Base-by-base conservation (phyloP, 2,329 filamentous ascomycete genomes). In the Trichoderma endophyticum region DNA sequence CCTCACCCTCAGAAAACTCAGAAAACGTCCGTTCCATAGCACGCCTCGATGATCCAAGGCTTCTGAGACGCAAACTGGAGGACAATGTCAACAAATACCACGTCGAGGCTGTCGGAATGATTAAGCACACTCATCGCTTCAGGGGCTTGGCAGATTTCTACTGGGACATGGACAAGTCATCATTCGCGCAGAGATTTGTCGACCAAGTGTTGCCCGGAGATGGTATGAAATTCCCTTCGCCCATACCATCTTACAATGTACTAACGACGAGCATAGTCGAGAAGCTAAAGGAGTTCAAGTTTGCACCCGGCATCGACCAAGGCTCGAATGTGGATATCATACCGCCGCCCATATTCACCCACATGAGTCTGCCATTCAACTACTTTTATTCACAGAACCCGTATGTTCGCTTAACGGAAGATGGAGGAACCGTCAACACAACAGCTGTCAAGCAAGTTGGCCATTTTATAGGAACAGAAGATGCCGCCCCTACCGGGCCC, bases 91-190 rank as follows among this genome's bases (percentile, higher is more conserved):
- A 85, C 9, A 86, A 81, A 9, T 95, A 95, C 79, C 82, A 86
- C 5, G 86, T 93, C 34, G 89, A 94, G 75, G 86, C 90, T 1
- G 86, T 95, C 3, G 94, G 94, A 8, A 82, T 90, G 24, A 88
- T 98, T 73, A 89, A 90, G 70, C 90, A 93, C 75, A 96, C 92
- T 1, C 94, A 98, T 84, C 89, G 95, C 48, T 99, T 97, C 81
- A 89, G 95, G 79, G 91, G 91, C 87, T 86, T 97, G 75, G 91
- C 94, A 9, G 95, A 98, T 81, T 97, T 97, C 78, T 93, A 97
- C 77, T 95, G 91, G 81, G 90, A 93, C 26, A 90, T 92, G 65
- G 86, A 86, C 15, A 86, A 88, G 43, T 91, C 91, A 60, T 83
- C 87, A 0, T 93, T 97, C 79, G 89, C 94, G 77, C 86, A 86